A percentile compares a stretch with the other conserved stretches of the same genome.
Conservation (phyloP, 2,329 filamentous ascomycete species). For the Fusarium sp. region DNA sequence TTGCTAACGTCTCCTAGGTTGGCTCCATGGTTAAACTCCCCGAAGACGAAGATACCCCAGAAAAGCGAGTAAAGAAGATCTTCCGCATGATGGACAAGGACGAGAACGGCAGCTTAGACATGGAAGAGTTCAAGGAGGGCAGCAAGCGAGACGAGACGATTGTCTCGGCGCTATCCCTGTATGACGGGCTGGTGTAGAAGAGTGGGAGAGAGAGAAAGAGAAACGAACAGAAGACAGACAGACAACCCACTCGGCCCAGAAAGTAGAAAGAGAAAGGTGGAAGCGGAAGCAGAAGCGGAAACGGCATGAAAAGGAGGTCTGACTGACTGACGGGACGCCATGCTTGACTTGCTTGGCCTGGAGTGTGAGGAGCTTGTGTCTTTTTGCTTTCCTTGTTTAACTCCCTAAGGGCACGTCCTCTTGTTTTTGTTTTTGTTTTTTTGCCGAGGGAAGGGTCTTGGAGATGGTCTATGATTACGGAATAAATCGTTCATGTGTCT, state of each 20-base stretch:
- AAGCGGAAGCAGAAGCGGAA: conserved; percentile 10
- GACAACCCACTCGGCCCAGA: neutral
- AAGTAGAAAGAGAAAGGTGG: neutral
- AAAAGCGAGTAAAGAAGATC: conserved; percentile 98
- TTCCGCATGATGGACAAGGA: conserved; percentile 99
- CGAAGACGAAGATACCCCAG: conserved; percentile 97
- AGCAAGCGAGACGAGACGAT: conserved; percentile 99
- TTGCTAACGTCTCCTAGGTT: conserved; percentile 66
- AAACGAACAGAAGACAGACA: neutral
- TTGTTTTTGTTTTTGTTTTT: conserved; percentile 19
- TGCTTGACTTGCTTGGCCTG: conserved; percentile 33
- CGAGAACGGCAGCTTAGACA: conserved; percentile 95
- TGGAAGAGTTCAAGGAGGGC: conserved; percentile 99
- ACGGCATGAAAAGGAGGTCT: conserved; percentile 36
- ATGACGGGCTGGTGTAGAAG: conserved; percentile 87
- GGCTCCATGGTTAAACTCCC: conserved; percentile 99
- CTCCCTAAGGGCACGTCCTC: conserved; percentile 23
- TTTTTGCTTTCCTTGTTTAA: conserved; percentile 40
- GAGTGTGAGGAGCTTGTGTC: conserved; percentile 42
- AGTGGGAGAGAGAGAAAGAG: neutral
- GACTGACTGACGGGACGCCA: conserved; percentile 15
- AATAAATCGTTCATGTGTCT: conserved; percentile 35
- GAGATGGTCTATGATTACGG: conserved; percentile 38
- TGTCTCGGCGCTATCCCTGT: conserved; percentile 94
- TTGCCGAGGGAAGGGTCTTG: conserved; percentile 17